Base-by-base conservation (phyloP, 2,329 filamentous ascomycete species). In the Daldinia sp. region DNA sequence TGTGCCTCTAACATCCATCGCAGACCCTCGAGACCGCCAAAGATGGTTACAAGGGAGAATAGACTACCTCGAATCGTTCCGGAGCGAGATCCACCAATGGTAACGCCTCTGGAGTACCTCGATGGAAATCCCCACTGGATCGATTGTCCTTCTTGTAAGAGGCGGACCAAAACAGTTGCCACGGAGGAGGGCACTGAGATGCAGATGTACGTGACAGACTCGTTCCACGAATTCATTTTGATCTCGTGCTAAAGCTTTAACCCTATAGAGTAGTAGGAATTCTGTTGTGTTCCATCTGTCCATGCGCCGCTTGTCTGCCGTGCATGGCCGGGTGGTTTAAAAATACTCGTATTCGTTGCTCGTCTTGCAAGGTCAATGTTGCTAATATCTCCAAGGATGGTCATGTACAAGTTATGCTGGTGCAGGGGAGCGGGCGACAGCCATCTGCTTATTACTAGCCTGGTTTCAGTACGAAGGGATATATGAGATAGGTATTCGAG, bases 101-200 rank as follows among this genome's bases (percentile, higher is more conserved):
- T 67, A 4, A 72, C 60, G 26, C 70, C 68, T 26, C 57, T 72
- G 3, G 37, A 68, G 3, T 35, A 30, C 20, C 30, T 72, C 1
- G 48, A 20, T 4, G 20, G 35, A 9, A 1, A 58, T 0, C 46
- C 62, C n/a, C 18, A 48, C 1, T 68, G 57, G 65, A 68, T 72
- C 30, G 65, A 72, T 44, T 72, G 70, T 4, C 70, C 70, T 10
- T 41, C 51, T 51, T 72, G 70, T 37, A 62, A 64, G 23, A 53
- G 26, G 28, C 35, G 46, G 30, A 46, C 68, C 7, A 57, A 20
- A 50, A 70, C 68, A 10, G 58, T 30, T 9, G 48, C 41, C 10
- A 50, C 20, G 0, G 63, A 50, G 9, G 60, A 66, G 48, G 68
- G 63, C n/a, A n/a, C n/a, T 1, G 42, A 42, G 12, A 61, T 62